Conservation (phyloP, 176 grass and related monocot species). For the Zea mays region Zm-B73-REFERENCE-NAM-5.0 NC_050101.1:8165001-8165500, state of each 20-base stretch:
- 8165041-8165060: background rate
- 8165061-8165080: too few species aligned
- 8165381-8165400: constrained; percentile 8
- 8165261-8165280: background rate
- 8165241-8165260: constrained; percentile 22
- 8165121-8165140: background rate
- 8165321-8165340: constrained; percentile 12
- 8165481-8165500: too few species aligned
- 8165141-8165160: background rate
- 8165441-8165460: too few species aligned
- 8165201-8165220: constrained; percentile 10
- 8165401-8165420: background rate
- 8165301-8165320: constrained; percentile 8
- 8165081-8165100: background rate
- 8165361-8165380: background rate
- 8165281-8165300: background rate
- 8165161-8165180: constrained; percentile 8
- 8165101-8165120: constrained; percentile 7
- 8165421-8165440: background rate
- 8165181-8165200: constrained; percentile 5
- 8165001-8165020: background rate
- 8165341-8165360: background rate
- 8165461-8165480: too few species aligned
- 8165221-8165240: constrained; percentile 19
- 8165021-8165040: constrained; percentile 7